Evolutionary conservation across 192 early-diverging fungal genomes (phyloP).

Genomic region (Coemansia guatemalensis): DNA sequence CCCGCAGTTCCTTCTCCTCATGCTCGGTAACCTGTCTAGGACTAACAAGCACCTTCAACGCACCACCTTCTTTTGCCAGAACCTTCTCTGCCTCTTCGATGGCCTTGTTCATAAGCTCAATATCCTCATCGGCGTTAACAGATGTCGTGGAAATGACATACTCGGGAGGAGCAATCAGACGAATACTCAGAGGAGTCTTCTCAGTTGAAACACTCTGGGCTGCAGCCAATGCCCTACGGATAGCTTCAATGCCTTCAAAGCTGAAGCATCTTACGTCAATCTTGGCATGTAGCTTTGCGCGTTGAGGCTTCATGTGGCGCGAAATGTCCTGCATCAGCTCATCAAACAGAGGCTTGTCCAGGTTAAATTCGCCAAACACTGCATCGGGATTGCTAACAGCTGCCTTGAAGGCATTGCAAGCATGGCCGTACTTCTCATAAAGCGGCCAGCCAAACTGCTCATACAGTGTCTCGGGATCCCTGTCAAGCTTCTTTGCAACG

Average conservation of each 20-base stretch:
- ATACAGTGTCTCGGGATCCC: constrained; percentile 83
- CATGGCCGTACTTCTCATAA: constrained; percentile 94
- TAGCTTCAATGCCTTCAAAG: constrained; percentile 95
- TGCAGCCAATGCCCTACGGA: constrained; percentile 84
- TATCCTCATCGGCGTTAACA: constrained; percentile 79
- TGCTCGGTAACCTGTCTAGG: constrained; percentile 88
- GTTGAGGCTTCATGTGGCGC: constrained; percentile 91
- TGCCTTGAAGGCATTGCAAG: constrained; percentile 95
- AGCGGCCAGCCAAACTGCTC: constrained; percentile 89
- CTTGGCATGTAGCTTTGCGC: constrained; percentile 95
- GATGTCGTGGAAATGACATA: constrained; percentile 90
- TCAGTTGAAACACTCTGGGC: constrained; percentile 80
- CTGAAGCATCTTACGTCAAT: constrained; percentile 92
- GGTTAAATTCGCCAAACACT: constrained; percentile 79
- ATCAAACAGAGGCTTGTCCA: constrained; percentile 60
- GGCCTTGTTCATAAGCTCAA: constrained; percentile 87
- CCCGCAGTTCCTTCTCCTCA: constrained; percentile 92
- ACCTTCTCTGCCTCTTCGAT: constrained; percentile 77
- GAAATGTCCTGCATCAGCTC: constrained; percentile 84
- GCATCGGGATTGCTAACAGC: constrained; percentile 83
- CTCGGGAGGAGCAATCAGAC: constrained; percentile 89
- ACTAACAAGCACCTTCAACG: constrained; percentile 84
- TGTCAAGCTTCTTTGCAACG: constrained; percentile 82
- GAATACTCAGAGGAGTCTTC: constrained; percentile 79
- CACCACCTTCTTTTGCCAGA: constrained; percentile 69